Base-by-base conservation (phyloP, 2,329 filamentous ascomycete species). In the Truncatella angustata region DNA sequence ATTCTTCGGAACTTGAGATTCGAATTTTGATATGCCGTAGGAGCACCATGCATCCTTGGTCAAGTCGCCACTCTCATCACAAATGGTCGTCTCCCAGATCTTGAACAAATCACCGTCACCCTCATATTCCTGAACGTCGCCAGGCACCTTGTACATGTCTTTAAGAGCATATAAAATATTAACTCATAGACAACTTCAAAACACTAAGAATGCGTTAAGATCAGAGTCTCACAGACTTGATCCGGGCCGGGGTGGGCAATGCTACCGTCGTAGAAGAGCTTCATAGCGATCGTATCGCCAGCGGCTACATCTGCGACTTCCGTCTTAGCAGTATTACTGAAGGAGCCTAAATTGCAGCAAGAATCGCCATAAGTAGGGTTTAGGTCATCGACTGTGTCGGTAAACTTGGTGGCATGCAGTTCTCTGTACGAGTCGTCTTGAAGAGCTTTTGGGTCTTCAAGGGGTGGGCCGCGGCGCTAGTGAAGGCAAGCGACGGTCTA, bases 1-100 rank as follows among this genome's bases (percentile, higher is more conserved):
- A 12, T 46, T 35, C 9, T 43, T 39, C 23, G 57, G 56, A 34
- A 60, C 45, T 34, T 32, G 4, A 43, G 61, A 60, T 9, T 46
- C 48, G 50, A 62, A 60, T 6, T 49, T 48, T 21, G 49, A 51
- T 46, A 62, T 56, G 21, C 52, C 59, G 36, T 58, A 49, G 43
- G 58, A 56, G 2, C 58, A 56, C 56, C 57, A 62, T 23, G 39
- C 57, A 57, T 16, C 49, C 30, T 16, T 21, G 1, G 28, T 32
- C 39, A 45, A 12, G 21, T 28, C 20, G 5, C 39, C 30, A 30
- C 49, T 44, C 16, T 37, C 32, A 30, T 47, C 40, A n/a, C 24
- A 44, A 23, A 44, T 10, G 16, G 44, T 47, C 30, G 56, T 54
- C 5, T 54, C 53, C 37, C 57, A 58, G 20, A 59, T 50, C 12